Base-by-base conservation (phyloP, 2,329 filamentous ascomycete genomes). In the Fusarium avenaceum region DNA sequence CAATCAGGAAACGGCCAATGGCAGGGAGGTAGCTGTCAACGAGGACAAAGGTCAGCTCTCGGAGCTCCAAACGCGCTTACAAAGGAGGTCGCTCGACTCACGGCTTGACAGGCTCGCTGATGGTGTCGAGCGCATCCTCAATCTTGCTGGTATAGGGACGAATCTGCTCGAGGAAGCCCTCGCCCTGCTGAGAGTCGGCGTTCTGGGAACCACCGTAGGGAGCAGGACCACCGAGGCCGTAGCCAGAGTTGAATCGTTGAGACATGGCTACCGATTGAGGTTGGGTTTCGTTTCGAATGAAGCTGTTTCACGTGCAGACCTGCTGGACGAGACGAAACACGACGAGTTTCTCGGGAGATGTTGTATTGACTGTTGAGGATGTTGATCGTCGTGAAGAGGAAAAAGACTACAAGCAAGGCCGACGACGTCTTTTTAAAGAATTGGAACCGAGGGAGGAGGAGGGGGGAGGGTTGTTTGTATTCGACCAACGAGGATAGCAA, bases 61-160 rank as follows among this genome's bases (percentile, higher is more conserved):
- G 17, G 32, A 42, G 35, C 43, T 53, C 53, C 59, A 43, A 47
- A 44, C 26, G 57, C 52, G 44, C 49, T 40, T 26, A 19, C 22
- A 60, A 43, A 53, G 47, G 45, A 33, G 40, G 42, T 44, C 47
- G 63, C 51, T 60, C 51, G 51, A 80, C 79, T 80, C 75, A 99
- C 92, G 96, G 96, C 86, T 97, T 98, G 72, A 98, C 82, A 48
- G 96, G 96, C 77, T 97, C 95, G 76, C 93, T 91, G 76, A 94
- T 72, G 28, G 88, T 92, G 81, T 98, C 96, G 77, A 99, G 82
- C 78, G 92, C 83, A 79, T 99, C 96, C 83, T 99, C 96, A 72
- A 99, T 95, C 87, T 97, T 98, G 90, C 92, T 97, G 51, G 96
- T 99, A 81, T 98, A 94, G 80, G 94, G 89, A 69, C 96, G 88